A percentile compares a stretch with the other conserved stretches of the same genome.
These are phyloP conservation scores for Cnidoscolus chayamansa DNA, from an alignment of 441 rosid genomes.

Conservation along the genomic window DNA sequence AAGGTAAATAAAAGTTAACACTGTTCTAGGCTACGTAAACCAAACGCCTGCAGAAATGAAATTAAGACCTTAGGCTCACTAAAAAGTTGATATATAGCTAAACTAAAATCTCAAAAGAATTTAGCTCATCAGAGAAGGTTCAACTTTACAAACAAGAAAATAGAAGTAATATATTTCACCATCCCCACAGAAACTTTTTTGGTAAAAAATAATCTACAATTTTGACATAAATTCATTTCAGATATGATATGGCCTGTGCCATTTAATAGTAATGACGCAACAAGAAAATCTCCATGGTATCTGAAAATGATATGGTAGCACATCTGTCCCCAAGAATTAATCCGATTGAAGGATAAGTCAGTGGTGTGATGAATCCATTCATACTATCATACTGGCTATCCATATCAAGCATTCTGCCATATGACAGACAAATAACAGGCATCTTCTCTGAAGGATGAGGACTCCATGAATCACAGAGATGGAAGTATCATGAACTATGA, in stretches of 20 bases:
- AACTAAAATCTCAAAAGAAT: background rate
- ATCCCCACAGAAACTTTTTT: background rate
- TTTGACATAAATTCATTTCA: background rate
- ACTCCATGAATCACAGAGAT: background rate
- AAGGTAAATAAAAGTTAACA: background rate
- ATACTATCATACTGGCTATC: background rate
- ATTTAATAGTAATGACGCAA: background rate
- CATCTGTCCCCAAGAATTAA: background rate
- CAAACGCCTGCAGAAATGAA: conserved; percentile 7
- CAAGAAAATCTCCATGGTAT: background rate
- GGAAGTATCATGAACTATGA: background rate
- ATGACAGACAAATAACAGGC: background rate
- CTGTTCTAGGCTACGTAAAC: background rate
- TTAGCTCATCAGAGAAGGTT: conserved; percentile 2
- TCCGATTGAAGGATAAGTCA: background rate
- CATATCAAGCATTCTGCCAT: conserved; percentile 1
- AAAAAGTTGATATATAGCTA: background rate
- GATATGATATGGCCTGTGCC: background rate
- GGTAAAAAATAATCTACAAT: background rate
- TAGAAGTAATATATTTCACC: background rate
- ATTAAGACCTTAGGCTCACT: conserved; percentile 3
- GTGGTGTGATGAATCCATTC: background rate
- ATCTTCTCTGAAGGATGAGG: conserved; percentile 3
- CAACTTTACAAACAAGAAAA: background rate
- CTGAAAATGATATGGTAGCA: background rate